Evolutionary conservation across 2,329 filamentous ascomycete genomes (phyloP), one percentile per base, ranked within the genome.

Genomic region (Ophiostoma sp.): DNA sequence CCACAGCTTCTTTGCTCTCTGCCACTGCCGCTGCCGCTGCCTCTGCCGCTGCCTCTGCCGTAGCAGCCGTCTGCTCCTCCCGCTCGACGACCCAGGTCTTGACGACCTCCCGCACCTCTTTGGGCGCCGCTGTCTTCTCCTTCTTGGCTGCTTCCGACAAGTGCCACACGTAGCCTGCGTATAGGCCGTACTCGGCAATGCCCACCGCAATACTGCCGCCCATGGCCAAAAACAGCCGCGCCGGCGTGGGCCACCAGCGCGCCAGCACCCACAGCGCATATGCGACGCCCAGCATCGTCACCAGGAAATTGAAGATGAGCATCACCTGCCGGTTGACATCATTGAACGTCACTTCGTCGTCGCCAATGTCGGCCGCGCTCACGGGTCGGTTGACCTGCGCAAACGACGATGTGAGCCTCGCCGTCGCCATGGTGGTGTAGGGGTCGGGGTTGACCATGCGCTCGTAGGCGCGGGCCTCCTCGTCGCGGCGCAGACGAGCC

Each of bases 241-340:
- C 83, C 0, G 90, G 87, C 1, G 89, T 84, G 71, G 84, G 88
- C 91, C 90, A 94, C 83, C 90, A 91, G 66, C 87, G 82, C 1
- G 89, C 89, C 16, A 85, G 84, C n/a, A 93, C 83, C 91, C 91
- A 95, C 45, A 95, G 84, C 7, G 90, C 91, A 2, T 84, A 87
- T 2, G 87, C 89, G 66, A 90, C 90, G 62, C 93, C 91, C 2
- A 94, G 80, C 67, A 97, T 90, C 66, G 92, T 96, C 67, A 97
- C 83, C 52, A 97, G 80, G 66, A 98, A 92, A 77, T 98, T 99
- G 74, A 96, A 83, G 66, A 98, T 92, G 7, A 98, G 82, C 58
- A 90, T 88, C 68, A 95, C 80, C 74, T 95, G 92, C n/a, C 90
- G 84, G 76, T 94, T 89, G 1, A 95, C 82, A 70, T 95, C 91